Base-by-base conservation (phyloP, 1,284 basidiomycete species). In the Agroathelia rolfsii region DNA sequence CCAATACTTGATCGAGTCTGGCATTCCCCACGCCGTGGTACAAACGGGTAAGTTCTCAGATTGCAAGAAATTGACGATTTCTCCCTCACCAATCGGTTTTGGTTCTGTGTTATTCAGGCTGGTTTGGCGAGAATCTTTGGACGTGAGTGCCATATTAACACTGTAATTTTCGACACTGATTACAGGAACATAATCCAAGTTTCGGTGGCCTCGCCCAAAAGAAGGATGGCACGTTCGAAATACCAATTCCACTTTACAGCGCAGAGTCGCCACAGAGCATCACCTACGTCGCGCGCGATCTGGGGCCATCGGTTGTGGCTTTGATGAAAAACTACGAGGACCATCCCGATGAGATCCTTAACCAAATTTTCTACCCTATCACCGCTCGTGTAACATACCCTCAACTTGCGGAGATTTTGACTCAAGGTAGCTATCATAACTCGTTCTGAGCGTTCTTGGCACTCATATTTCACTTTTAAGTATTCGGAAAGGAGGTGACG, bases 61-160 rank as follows among this genome's bases (percentile, higher is more conserved):
- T n/a, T n/a, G n/a, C n/a, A n/a, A n/a, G n/a, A n/a, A n/a, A n/a
- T n/a, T n/a, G n/a, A n/a, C n/a, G n/a, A n/a, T n/a, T n/a, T n/a
- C n/a, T n/a, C n/a, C n/a, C n/a, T n/a, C n/a, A n/a, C n/a, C n/a
- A n/a, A n/a, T n/a, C n/a, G n/a, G n/a, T n/a, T n/a, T n/a, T n/a
- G n/a, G n/a, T n/a, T n/a, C n/a, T n/a, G n/a, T n/a, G n/a, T n/a
- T n/a, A 5, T 17, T 9, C 28, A 50, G 52, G 48, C n/a, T 53
- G 46, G 38, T 56, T 55, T 28, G 22, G 23, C 5, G 56, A 56
- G 33, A 58, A 58, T 32, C 39, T 44, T 14, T 51, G 44, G 42
- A 49, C 36, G 53, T 55, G 20, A n/a, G n/a, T n/a, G n/a, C n/a
- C n/a, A n/a, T n/a, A n/a, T n/a, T n/a, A n/a, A n/a, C n/a, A n/a